Percentiles rank a stretch among this genome's conserved stretches.
Evolutionary conservation across 2,329 filamentous ascomycete species (phyloP).

Genomic region (Chrysoporthe deuterocubensis): DNA sequence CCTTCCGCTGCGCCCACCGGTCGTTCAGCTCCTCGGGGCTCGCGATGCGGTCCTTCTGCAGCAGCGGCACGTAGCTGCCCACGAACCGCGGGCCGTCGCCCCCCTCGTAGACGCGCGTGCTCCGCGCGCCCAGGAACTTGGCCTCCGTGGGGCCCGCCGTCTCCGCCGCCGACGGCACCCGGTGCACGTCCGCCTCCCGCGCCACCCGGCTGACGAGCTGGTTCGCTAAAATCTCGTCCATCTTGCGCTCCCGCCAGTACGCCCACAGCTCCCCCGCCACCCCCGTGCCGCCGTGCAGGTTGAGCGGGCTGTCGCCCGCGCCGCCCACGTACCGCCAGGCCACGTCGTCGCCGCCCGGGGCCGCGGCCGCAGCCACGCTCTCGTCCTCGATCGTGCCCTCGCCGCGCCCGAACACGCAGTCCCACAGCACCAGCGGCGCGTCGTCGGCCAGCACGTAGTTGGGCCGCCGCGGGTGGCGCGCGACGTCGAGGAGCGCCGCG

Average conservation of each 20-base stretch:
- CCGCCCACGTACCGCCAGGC: conserved; percentile 82
- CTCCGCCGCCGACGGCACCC: conserved; percentile 41
- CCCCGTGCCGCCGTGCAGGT: conserved; percentile 67
- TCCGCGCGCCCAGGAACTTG: conserved; percentile 33
- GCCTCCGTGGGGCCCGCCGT: conserved; percentile 40
- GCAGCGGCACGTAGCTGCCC: conserved; percentile 60
- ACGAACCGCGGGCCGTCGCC: conserved; percentile 54
- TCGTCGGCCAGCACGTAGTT: conserved; percentile 91
- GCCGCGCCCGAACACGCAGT: conserved; percentile 73
- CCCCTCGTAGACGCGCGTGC: conserved; percentile 56
- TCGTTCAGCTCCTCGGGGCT: conserved; percentile 62
- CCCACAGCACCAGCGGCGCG: conserved; percentile 90
- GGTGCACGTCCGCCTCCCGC: conserved; percentile 38
- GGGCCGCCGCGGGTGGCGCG: conserved; percentile 74
- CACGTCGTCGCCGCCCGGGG: conserved; percentile 58
- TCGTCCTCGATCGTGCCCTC: neutral
- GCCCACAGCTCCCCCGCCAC: conserved; percentile 80
- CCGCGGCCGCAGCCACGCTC: conserved; percentile 38
- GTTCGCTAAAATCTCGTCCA: conserved; percentile 84
- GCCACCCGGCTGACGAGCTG: conserved; percentile 70
- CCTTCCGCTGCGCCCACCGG: conserved; percentile 64
- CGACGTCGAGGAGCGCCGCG: conserved; percentile 73
- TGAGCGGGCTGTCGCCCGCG: conserved; percentile 48
- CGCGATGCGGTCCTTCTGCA: conserved; percentile 54
- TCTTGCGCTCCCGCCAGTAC: conserved; percentile 81